Conservation (phyloP, 129 eudicot species). For the Flaveria brownii region DNA sequence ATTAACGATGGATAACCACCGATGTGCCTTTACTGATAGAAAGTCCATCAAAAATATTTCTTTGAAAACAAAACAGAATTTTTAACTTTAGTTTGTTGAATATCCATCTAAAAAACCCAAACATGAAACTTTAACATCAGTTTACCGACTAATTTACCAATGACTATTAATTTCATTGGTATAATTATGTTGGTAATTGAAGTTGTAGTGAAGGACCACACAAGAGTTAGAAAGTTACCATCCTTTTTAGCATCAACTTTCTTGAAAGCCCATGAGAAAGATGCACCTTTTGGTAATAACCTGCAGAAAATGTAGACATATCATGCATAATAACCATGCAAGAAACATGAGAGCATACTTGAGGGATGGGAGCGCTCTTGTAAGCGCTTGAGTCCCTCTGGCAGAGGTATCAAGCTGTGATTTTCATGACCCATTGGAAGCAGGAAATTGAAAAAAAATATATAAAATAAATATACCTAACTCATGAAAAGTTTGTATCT, state of each 20-base stretch:
- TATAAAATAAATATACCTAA: conserved; percentile 30
- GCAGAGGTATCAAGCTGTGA: not conserved
- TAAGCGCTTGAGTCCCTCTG: conserved; percentile 12
- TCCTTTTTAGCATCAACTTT: conserved; percentile 47
- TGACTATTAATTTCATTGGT: too few relatives aligned
- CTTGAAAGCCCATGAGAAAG: conserved; percentile 41
- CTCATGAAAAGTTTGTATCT: conserved; percentile 21
- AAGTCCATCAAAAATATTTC: too few relatives aligned
- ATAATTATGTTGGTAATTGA: too few relatives aligned
- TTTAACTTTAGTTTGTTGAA: too few relatives aligned
- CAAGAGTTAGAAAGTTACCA: conserved; percentile 22
- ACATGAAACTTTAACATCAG: too few relatives aligned
- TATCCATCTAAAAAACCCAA: too few relatives aligned
- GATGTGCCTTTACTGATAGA: too few relatives aligned
- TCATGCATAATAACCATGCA: not conserved
- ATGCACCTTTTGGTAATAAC: conserved; percentile 23
- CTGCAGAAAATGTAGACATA: conserved; percentile 32
- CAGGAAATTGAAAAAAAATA: too few relatives aligned
- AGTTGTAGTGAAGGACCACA: too few relatives aligned
- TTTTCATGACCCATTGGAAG: not conserved
- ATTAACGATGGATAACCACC: too few relatives aligned
- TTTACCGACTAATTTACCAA: too few relatives aligned
- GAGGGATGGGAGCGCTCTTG: not conserved
- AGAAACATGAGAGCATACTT: not conserved
- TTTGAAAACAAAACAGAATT: too few relatives aligned